phyloP scores from a whole-genome alignment of 495 filamentous ascomycete genomes.

The Penicillium turbatum region DNA sequence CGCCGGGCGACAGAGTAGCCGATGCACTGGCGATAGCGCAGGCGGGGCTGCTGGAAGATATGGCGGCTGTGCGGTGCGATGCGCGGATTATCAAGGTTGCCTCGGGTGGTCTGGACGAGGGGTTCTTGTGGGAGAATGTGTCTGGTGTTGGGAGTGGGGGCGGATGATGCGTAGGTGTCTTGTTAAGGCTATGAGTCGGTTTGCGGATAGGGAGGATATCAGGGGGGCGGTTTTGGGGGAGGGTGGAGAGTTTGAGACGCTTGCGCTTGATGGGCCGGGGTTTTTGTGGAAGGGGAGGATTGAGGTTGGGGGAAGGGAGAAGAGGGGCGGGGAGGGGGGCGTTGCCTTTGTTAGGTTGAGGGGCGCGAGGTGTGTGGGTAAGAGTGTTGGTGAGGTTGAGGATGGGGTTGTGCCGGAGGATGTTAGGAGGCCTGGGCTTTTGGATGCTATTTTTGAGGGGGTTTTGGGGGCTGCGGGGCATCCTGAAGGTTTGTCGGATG shows the following conservation, averaged over 20 bases:
- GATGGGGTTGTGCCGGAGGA: constrained; percentile 31
- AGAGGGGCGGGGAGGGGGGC: constrained; percentile 65
- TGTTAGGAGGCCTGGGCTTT: constrained; percentile 40
- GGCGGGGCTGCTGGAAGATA: constrained; percentile 67
- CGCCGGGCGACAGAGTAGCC: constrained; percentile 20
- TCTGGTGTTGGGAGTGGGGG: constrained; percentile 35
- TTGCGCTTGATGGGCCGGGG: constrained; percentile 75
- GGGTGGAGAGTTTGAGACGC: constrained; percentile 94
- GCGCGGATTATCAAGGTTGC: constrained; percentile 92
- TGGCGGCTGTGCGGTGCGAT: constrained; percentile 71
- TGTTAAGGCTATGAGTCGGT: constrained; percentile 60
- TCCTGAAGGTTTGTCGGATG: background rate
- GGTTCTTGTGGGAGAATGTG: constrained; percentile 80
- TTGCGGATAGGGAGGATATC: constrained; percentile 51
- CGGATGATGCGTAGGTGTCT: constrained; percentile 48
- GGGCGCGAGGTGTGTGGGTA: constrained; percentile 53
- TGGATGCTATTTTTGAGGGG: constrained; percentile 40
- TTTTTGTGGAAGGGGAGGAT: constrained; percentile 69
- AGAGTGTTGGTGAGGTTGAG: constrained; percentile 25
- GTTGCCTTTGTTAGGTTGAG: constrained; percentile 59
- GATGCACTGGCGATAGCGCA: constrained; percentile 27
- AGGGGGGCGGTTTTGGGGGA: constrained; percentile 76
- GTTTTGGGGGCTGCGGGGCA: constrained; percentile 4
- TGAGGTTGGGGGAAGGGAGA: constrained; percentile 52
- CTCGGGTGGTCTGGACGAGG: constrained; percentile 79